Evolutionary conservation across 176 grass and related monocot genomes (phyloP), one percentile per base, ranked within the genome.

Genomic region (Hyparrhenia diplandra): DNA sequence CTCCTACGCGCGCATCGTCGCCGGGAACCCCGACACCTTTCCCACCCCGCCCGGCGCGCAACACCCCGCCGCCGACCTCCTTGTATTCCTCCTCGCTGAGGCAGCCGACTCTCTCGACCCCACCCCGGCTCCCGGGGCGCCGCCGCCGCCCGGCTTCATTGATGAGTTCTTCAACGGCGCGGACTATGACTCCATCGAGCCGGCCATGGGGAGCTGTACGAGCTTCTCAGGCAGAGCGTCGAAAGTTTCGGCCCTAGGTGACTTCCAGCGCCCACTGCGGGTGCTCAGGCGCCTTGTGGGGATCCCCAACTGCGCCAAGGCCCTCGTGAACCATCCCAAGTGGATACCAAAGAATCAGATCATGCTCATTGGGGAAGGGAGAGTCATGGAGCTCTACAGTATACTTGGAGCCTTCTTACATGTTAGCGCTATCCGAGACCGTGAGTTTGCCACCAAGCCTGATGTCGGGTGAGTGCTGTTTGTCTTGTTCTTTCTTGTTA

Each of bases 381-480:
- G 96, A 13, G 67, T 91, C 46, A 87, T 98, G 86, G 96, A 98
- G 76, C 39, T 98, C 60, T 84, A 57, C 69, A 93, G 92, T 62
- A 36, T 99, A 14, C 88, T 95, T 35, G 96, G 96, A 1, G 87
- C 92, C 64, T 99, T 99, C 84, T 88, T 99, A 52, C 96, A 95
- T 58, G 86, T 99, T 14, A 99, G 96, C 2, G 92, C 90, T 9
- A 88, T 99, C 61, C 84, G 90, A 5, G 92, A 98, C 64, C 85
- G 73, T 13, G 90, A 93, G 45, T 95, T 98, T 61, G 86, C 82
- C 49, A 95, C 82, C 79, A 79, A 81, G 57, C 92, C 92, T 68
- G 92, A 95, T 77, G 85, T 99, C 4, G 89, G 86, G 78, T 89
- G 64, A 86, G 75, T 84, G 13, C 21, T 70, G 1, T n/a, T 34